Conservation (phyloP, 768 basidiomycete genomes). For the Mycena epipterygia region DNA sequence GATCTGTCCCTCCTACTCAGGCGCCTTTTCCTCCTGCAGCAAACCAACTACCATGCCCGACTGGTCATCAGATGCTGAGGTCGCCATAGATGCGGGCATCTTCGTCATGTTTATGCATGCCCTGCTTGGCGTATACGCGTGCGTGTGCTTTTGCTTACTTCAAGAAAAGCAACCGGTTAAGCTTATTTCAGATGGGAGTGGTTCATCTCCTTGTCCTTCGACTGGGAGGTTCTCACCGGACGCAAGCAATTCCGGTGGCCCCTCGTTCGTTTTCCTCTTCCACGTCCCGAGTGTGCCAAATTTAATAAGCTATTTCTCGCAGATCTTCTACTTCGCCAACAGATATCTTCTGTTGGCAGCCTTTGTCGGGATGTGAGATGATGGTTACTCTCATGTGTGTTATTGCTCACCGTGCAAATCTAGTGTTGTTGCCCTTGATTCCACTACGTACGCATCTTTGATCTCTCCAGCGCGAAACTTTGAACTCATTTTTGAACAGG, state of each 20-base stretch:
- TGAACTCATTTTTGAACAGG: constrained; percentile 38
- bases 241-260: constrained; percentile 61
- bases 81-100: constrained; percentile 59
- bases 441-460: constrained; percentile 51
- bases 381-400: neutral
- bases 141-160: constrained; percentile 36
- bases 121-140: constrained; percentile 71
- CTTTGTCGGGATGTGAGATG: constrained; percentile 59
- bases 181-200: constrained; percentile 68
- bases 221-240: constrained; percentile 57
- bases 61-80: constrained; percentile 65
- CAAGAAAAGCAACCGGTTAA: neutral
- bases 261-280: constrained; percentile 46
- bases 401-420: neutral
- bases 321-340: constrained; percentile 62
- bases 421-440: constrained; percentile 68
- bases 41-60: constrained; percentile 57
- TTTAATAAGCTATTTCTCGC: neutral
- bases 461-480: neutral
- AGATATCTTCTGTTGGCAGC: constrained; percentile 59
- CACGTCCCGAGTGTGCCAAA: constrained; percentile 4
- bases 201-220: constrained; percentile 63
- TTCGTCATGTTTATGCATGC: constrained; percentile 70
- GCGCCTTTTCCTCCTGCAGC: neutral
- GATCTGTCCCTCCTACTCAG: constrained; percentile 19